These are phyloP conservation scores for Umbilicaria muhlenbergii DNA, from an alignment of 495 filamentous ascomycete species.

Conservation along the genomic window DNA sequence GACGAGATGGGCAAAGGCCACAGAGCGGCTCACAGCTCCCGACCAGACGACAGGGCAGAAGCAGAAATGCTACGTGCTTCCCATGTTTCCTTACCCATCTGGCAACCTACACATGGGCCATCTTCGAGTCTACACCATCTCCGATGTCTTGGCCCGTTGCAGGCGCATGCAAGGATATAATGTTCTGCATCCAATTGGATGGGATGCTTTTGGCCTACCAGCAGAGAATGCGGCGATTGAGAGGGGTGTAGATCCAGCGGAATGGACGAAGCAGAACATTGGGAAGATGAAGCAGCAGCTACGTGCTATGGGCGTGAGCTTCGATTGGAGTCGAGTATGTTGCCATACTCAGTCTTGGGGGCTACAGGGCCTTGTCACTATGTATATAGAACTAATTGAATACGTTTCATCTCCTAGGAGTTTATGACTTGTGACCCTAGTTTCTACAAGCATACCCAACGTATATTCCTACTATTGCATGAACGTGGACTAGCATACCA, in stretches of 20 bases:
- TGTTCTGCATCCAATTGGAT: slow-evolving; percentile 79
- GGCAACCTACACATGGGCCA: slow-evolving; percentile 83
- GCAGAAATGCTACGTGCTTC: slow-evolving; percentile 58
- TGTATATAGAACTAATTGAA: slow-evolving; percentile 7
- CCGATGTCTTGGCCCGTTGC: slow-evolving; percentile 69
- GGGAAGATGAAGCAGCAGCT: slow-evolving; percentile 71
- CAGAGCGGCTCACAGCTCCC: slow-evolving; percentile 1
- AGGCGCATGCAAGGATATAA: slow-evolving; percentile 59
- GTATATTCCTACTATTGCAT: slow-evolving; percentile 61
- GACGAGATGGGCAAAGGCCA: slow-evolving; percentile 27
- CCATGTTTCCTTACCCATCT: slow-evolving; percentile 91
- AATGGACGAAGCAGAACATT: slow-evolving; percentile 72
- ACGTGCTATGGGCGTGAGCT: slow-evolving; percentile 54
- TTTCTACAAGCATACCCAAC: slow-evolving; percentile 82
- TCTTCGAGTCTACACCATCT: slow-evolving; percentile 78
- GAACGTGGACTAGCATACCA: slow-evolving; percentile 64
- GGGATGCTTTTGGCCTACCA: slow-evolving; percentile 84
- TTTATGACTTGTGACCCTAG: slow-evolving; percentile 65
- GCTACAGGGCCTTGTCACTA: background rate
- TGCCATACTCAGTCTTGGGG: background rate
- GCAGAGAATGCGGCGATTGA: slow-evolving; percentile 93
- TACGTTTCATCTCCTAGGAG: slow-evolving; percentile 36
- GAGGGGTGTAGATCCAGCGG: slow-evolving; percentile 57
- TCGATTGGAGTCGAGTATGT: slow-evolving; percentile 70
- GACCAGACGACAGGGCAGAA: slow-evolving; percentile 9